These are phyloP conservation scores for Starmerella vitae DNA, from an alignment of 805 yeast species.

Conservation along the genomic window DNA sequence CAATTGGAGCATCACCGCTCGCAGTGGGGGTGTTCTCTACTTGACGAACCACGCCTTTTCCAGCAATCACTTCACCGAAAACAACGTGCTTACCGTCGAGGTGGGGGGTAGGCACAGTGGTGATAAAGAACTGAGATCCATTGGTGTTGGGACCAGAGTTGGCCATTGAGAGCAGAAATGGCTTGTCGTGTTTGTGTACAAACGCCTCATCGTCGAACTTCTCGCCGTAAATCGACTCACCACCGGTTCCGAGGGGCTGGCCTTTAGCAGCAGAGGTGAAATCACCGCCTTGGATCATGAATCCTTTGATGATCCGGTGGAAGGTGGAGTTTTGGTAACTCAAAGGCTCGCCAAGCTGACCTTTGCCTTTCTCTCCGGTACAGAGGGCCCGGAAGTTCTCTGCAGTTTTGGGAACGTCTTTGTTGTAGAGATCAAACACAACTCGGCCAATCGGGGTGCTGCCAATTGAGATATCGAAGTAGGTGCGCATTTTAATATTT, in stretches of 20 bases:
- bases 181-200: slow-evolving; percentile 57
- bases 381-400: slow-evolving; percentile 82
- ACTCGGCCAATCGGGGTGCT: slow-evolving; percentile 59
- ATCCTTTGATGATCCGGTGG: slow-evolving; percentile 75
- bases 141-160: slow-evolving; percentile 92
- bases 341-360: slow-evolving; percentile 49
- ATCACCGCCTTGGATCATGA: slow-evolving; percentile 94
- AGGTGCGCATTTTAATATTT: slow-evolving; percentile 10
- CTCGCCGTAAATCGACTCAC: slow-evolving; percentile 71
- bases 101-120: slow-evolving; percentile 88
- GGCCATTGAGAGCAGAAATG: slow-evolving; percentile 90
- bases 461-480: slow-evolving; percentile 61
- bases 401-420: slow-evolving; percentile 70
- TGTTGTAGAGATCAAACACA: slow-evolving; percentile 50
- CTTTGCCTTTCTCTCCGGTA: slow-evolving; percentile 73
- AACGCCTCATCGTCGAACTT: slow-evolving; percentile 88
- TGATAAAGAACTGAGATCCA: slow-evolving; percentile 90
- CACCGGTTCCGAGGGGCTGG: slow-evolving; percentile 47
- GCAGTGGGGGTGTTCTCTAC: slow-evolving; percentile 62
- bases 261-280: slow-evolving; percentile 44
- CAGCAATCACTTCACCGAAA: slow-evolving; percentile 78
- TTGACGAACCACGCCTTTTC: slow-evolving; percentile 65
- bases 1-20: slow-evolving; percentile 53
- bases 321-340: slow-evolving; percentile 74
- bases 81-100: slow-evolving; percentile 93